These are phyloP conservation scores for Arthrocladium fulminans DNA, from an alignment of 2,329 filamentous ascomycete genomes.

Conservation along the genomic window DNA sequence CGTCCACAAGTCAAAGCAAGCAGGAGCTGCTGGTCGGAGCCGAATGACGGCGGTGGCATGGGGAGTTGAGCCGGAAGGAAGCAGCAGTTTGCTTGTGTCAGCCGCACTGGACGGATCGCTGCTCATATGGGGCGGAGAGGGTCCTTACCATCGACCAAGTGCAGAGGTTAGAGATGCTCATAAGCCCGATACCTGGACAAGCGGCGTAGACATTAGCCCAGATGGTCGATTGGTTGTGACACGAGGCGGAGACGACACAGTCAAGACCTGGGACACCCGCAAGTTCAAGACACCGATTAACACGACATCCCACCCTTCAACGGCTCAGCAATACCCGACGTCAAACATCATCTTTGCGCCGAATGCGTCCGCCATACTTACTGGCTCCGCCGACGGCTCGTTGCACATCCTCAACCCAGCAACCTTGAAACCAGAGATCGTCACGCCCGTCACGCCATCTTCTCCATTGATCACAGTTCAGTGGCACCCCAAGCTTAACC, in stretches of 20 bases:
- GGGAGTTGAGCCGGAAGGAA: slow-evolving; percentile 68
- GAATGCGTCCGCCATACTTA: slow-evolving; percentile 73
- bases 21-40: slow-evolving; percentile 78
- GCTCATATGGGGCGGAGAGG: slow-evolving; percentile 85
- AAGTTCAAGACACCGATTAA: slow-evolving; percentile 90
- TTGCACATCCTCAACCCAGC: slow-evolving; percentile 90
- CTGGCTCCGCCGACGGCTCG: slow-evolving; percentile 75
- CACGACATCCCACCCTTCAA: slow-evolving; percentile 68
- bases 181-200: slow-evolving; percentile 74
- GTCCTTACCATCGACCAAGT: slow-evolving; percentile 70
- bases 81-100: slow-evolving; percentile 66
- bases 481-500: slow-evolving; percentile 93
- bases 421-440: slow-evolving; percentile 72
- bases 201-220: slow-evolving; percentile 79
- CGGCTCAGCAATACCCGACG: slow-evolving; percentile 72
- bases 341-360: slow-evolving; percentile 87
- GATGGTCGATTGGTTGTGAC: slow-evolving; percentile 89
- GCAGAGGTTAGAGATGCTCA: slow-evolving; percentile 82
- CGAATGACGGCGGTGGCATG: slow-evolving; percentile 90
- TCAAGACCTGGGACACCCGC: slow-evolving; percentile 94
- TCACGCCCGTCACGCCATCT: slow-evolving; percentile 80
- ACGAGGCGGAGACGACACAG: slow-evolving; percentile 78
- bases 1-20: slow-evolving; percentile 87
- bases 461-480: slow-evolving; percentile 73
- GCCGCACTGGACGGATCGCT: slow-evolving; percentile 82